Evolutionary conservation across 169 alveolate species (phyloP).

Genomic region (Plasmodium fragile): DNA sequence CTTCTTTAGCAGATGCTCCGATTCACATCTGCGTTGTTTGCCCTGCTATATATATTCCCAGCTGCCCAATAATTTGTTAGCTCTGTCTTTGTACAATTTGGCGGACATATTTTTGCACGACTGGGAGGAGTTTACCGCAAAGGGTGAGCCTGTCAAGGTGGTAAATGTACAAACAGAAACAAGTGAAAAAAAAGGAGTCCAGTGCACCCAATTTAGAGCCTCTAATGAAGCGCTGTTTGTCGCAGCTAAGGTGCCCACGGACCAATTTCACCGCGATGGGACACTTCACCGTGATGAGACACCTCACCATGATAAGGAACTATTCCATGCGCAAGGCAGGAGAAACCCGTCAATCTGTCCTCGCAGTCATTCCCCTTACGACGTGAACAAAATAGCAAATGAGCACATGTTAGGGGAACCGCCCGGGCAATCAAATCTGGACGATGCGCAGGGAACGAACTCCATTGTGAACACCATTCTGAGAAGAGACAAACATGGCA

Average conservation of each 20-base stretch:
- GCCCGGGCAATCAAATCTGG: not conserved
- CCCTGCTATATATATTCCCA: constrained; percentile 49
- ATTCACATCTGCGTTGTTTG: not conserved
- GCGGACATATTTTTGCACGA: constrained; percentile 13
- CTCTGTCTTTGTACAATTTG: constrained; percentile 35
- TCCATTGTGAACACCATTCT: not conserved
- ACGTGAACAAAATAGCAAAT: not conserved
- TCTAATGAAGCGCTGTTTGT: not conserved
- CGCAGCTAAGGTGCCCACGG: not conserved
- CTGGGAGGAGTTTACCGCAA: not conserved
- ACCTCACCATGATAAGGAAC: not conserved
- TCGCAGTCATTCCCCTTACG: not conserved
- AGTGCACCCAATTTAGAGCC: not conserved
- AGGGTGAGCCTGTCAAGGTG: not conserved
- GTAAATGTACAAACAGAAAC: not conserved
- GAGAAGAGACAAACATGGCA: constrained; percentile 25
- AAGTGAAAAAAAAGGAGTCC: not conserved
- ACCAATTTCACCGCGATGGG: not conserved
- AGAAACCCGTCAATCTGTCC: not conserved
- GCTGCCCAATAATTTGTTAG: constrained; percentile 17
- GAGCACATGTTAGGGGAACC: not conserved
- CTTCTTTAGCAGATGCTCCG: not conserved
- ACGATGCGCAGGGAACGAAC: not conserved
- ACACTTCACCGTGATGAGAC: too few relatives aligned
- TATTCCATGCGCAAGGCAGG: not conserved